phyloP scores from a whole-genome alignment of 2,329 filamentous ascomycete genomes.

The Leptographium wingfieldii region DNA sequence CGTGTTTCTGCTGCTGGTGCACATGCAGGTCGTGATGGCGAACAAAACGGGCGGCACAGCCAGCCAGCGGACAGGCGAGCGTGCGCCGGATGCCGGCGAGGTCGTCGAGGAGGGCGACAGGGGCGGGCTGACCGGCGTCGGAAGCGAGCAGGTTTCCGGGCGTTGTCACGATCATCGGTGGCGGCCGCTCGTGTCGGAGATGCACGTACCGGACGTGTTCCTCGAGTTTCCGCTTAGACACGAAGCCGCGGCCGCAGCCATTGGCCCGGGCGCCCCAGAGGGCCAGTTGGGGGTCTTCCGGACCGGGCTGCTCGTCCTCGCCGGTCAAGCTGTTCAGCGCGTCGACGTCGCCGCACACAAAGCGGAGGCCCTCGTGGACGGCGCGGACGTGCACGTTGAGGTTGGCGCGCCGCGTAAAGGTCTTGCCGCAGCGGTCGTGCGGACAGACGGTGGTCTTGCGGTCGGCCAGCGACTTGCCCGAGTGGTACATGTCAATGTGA shows the following conservation, averaged over 20 bases:
- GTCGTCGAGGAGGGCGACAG: conserved; percentile 19
- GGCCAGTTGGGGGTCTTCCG: conserved; percentile 35
- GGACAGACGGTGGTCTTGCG: conserved; percentile 56
- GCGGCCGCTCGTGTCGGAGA: conserved; percentile 43
- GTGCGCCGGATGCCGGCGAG: conserved; percentile 25
- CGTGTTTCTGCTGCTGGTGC: conserved; percentile 27
- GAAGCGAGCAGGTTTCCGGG: conserved; percentile 10
- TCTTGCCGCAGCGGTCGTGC: conserved; percentile 55
- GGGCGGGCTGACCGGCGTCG: conserved; percentile 1
- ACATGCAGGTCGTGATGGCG: conserved; percentile 36
- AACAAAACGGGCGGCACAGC: conserved; percentile 33
- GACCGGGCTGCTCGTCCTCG: neutral
- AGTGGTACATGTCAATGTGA: conserved; percentile 70
- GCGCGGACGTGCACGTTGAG: conserved; percentile 66
- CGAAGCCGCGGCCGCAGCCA: conserved; percentile 65
- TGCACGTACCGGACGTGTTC: conserved; percentile 79
- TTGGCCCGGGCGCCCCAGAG: conserved; percentile 46
- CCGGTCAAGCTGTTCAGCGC: neutral
- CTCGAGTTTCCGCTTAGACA: conserved; percentile 65
- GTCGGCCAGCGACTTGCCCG: conserved; percentile 45
- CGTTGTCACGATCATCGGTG: conserved; percentile 10
- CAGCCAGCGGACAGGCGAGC: conserved; percentile 27
- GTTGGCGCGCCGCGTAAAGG: conserved; percentile 76
- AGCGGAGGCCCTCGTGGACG: conserved; percentile 64
- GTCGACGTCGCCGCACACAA: conserved; percentile 63